A percentile compares a stretch with the other conserved stretches of the same genome.
Evolutionary conservation across 1,284 basidiomycete species (phyloP).

Genomic region (Lentinula novae-zelandiae): DNA sequence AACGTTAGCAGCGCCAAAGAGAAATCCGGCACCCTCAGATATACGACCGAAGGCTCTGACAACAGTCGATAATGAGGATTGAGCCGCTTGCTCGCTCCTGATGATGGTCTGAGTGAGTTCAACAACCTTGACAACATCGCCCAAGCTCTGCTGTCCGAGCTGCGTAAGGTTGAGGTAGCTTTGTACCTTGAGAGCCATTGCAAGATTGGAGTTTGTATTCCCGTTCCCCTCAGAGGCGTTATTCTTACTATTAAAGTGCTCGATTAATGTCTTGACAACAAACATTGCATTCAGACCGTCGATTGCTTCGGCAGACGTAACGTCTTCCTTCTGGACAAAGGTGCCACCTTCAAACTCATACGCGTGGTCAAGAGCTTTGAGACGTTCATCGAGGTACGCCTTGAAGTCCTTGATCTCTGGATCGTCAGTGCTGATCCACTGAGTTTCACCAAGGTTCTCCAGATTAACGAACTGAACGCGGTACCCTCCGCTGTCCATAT

Average conservation of each 20-base stretch:
- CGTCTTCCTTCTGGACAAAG: background rate
- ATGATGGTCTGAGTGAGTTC: background rate
- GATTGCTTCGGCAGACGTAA: background rate
- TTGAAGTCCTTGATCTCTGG: background rate
- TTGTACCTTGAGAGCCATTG: background rate
- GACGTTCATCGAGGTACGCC: background rate
- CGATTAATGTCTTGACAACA: background rate
- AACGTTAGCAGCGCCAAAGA: background rate
- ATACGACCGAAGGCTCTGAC: background rate
- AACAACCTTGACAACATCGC: background rate
- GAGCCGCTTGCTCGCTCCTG: background rate
- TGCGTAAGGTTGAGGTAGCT: background rate
- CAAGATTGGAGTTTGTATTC: background rate
- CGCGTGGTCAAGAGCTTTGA: background rate
- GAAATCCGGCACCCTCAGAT: background rate
- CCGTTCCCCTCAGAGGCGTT: background rate
- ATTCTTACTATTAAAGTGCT: background rate
- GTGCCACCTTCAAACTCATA: background rate
- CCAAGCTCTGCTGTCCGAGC: background rate
- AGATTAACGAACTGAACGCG: background rate
- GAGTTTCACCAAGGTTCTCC: background rate
- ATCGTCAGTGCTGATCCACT: background rate
- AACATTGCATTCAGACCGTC: background rate
- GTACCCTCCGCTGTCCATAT: background rate
- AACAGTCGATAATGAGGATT: background rate